Percentiles rank a stretch among this genome's conserved stretches.
phyloP scores from a whole-genome alignment of 1,139 yeast genomes.

The Protomyces arabidopsidicola region DNA sequence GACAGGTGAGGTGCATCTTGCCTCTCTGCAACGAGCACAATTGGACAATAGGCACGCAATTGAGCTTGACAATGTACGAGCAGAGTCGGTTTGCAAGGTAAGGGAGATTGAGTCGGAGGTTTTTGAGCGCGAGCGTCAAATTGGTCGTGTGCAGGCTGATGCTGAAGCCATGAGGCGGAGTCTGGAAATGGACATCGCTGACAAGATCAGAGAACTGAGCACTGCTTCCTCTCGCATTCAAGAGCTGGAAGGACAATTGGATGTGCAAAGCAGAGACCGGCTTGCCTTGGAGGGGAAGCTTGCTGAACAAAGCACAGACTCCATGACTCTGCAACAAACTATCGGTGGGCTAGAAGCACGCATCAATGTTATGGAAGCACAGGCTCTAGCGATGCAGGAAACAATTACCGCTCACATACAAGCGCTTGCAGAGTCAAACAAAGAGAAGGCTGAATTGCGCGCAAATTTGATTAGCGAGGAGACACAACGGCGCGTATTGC shows the following conservation, averaged over 20 bases:
- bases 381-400: conserved; percentile 28
- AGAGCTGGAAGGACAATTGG: conserved; percentile 38
- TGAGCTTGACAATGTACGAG: conserved; percentile 16
- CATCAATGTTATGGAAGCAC: conserved; percentile 32
- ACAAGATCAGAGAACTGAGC: conserved; percentile 6
- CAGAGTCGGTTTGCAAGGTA: conserved; percentile 7
- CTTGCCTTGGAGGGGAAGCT: conserved; percentile 31
- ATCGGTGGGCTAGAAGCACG: conserved; percentile 25
- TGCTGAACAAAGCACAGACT: conserved; percentile 30
- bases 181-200: conserved; percentile 25
- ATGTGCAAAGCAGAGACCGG: conserved; percentile 42
- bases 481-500: conserved; percentile 57
- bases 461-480: conserved; percentile 45
- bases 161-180: conserved; percentile 30
- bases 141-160: conserved; percentile 17
- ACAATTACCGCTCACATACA: conserved; percentile 33
- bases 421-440: conserved; percentile 33
- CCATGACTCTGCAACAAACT: conserved; percentile 32
- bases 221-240: neutral
- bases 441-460: conserved; percentile 32
- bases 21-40: conserved; percentile 2
- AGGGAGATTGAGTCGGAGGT: conserved; percentile 2
- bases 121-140: conserved; percentile 15
- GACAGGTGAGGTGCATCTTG: conserved; percentile 5
- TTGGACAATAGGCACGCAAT: conserved; percentile 6